These are phyloP conservation scores for Lachnellula cervina DNA, from an alignment of 2,329 filamentous ascomycete genomes.

Conservation along the genomic window DNA sequence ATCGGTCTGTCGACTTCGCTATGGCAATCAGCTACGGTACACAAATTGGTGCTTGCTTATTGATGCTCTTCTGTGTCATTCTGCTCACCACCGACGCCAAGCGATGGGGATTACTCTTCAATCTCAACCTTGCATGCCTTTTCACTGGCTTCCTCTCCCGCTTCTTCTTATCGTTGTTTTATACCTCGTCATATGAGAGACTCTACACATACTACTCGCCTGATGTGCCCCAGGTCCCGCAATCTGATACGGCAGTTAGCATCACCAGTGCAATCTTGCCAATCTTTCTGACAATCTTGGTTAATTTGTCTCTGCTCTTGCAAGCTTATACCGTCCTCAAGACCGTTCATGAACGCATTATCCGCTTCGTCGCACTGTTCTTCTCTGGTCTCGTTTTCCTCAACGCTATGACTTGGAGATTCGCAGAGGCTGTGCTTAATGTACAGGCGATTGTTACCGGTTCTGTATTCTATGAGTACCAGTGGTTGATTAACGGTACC, in stretches of 20 bases:
- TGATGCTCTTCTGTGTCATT: conserved; percentile 53
- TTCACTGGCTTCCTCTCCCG: conserved; percentile 48
- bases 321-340: conserved; percentile 59
- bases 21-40: conserved; percentile 52
- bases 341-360: conserved; percentile 34
- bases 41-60: conserved; percentile 55
- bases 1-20: conserved; percentile 42
- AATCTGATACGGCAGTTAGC: conserved; percentile 40
- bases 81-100: conserved; percentile 56
- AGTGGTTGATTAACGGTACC: conserved; percentile 38
- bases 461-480: not conserved
- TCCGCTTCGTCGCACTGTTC: conserved; percentile 38
- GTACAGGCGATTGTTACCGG: conserved; percentile 18
- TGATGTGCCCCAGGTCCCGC: conserved; percentile 42
- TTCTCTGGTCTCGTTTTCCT: conserved; percentile 45
- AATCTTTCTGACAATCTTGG: conserved; percentile 47
- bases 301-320: conserved; percentile 56
- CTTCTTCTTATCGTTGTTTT: conserved; percentile 45
- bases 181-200: conserved; percentile 46
- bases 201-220: conserved; percentile 45
- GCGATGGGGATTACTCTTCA: conserved; percentile 52
- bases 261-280: conserved; percentile 45
- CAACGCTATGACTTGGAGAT: conserved; percentile 48
- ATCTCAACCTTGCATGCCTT: conserved; percentile 54
- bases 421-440: conserved; percentile 47